Evolutionary conservation across 2,329 filamentous ascomycete species (phyloP).

Genomic region (Zymoseptoria passerinii): DNA sequence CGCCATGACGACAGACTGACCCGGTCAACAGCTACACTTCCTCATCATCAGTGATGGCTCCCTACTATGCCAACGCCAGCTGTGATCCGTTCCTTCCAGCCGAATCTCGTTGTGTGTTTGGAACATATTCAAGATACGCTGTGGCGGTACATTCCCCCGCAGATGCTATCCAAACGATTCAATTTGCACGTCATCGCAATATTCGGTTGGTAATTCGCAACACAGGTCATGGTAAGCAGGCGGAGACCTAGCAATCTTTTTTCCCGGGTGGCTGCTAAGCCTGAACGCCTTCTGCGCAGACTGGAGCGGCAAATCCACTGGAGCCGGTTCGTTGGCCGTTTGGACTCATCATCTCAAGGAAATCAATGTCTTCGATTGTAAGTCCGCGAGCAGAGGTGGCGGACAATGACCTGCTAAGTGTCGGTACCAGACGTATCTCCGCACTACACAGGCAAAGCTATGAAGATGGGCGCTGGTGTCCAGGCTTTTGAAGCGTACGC

Average conservation of each 20-base stretch:
- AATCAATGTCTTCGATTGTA: constrained; percentile 38
- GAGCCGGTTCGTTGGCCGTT: constrained; percentile 49
- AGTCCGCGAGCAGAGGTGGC: neutral
- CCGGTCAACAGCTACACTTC: constrained; percentile 18
- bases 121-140: constrained; percentile 35
- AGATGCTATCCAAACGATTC: constrained; percentile 3
- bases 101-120: constrained; percentile 34
- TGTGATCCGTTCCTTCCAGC: constrained; percentile 35
- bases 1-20: neutral
- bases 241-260: neutral
- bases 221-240: constrained; percentile 29
- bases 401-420: neutral
- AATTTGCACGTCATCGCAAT: constrained; percentile 31
- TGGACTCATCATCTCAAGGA: constrained; percentile 51
- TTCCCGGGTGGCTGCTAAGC: neutral
- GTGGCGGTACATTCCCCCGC: constrained; percentile 17
- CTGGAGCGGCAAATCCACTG: constrained; percentile 51
- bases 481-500: constrained; percentile 43
- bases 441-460: constrained; percentile 43
- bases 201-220: constrained; percentile 43
- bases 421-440: neutral
- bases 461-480: constrained; percentile 48
- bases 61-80: constrained; percentile 32
- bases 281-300: neutral
- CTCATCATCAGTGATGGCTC: constrained; percentile 34